Evolutionary conservation across 176 grass and related monocot species (phyloP), one percentile per base, ranked within the genome.

Genomic region (Typha latifolia): DNA sequence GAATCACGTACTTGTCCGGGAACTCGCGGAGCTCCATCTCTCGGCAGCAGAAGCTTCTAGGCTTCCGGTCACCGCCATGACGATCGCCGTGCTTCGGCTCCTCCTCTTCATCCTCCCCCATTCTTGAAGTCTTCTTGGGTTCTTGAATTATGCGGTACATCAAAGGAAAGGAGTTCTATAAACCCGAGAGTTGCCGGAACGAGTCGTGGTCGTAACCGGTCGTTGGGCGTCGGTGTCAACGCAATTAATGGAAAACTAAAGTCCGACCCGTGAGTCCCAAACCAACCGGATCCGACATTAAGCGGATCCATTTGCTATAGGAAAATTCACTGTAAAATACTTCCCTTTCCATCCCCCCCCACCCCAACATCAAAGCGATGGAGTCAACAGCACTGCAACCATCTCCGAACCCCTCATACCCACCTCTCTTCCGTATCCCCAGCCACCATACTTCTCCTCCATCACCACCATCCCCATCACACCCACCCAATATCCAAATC

Each of bases 11-110:
- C 78, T 80, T 80, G 81, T 97, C 66, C n/a, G 78, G 66, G 66
- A 89, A 97, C 81, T 97, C 94, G 51, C 76, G 76, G 14, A 97
- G 81, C 75, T 91, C 85, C 70, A 90, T 86, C 69, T 87, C 85
- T 34, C 78, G 78, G 63, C 85, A 89, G 76, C 89, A 92, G 62
- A 87, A 37, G 5, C 74, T 72, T 14, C 78, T 72, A 0, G 51
- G 32, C 32, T 78, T 55, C 29, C 65, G 79, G 19, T 62, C 77
- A 27, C 72, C 80, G 47, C 66, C 65, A 62, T 68, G 23, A 43
- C 32, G 9, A 18, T 12, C 27, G 55, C 56, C 27, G 23, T 19
- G 55, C 51, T 15, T 34, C 14, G 6, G 4, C 29, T 10, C 27
- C 13, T 27, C 66, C 24, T 62, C 55, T 18, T 22, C 75, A 51